These are phyloP conservation scores for Fusarium virguliforme DNA, from an alignment of 2,329 filamentous ascomycete genomes.

Conservation along the genomic window DNA sequence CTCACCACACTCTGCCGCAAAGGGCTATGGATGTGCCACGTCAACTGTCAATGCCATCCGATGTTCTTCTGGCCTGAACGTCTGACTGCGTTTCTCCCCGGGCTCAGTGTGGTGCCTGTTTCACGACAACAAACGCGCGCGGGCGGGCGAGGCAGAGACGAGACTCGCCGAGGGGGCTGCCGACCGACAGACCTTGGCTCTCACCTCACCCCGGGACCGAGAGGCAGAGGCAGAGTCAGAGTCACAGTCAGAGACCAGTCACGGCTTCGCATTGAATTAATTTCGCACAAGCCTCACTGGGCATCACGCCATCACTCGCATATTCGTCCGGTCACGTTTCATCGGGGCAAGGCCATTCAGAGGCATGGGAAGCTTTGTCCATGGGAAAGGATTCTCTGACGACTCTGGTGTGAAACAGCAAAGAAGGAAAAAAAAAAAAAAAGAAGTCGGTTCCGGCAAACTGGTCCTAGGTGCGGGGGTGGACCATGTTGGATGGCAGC, in stretches of 20 bases:
- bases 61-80: slow-evolving; percentile 25
- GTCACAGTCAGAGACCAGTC: neutral
- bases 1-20: slow-evolving; percentile 9
- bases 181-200: neutral
- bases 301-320: slow-evolving; percentile 49
- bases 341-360: slow-evolving; percentile 32
- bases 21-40: slow-evolving; percentile 44
- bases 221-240: no score
- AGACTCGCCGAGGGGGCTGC: slow-evolving; percentile 5
- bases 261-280: slow-evolving; percentile 45
- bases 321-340: slow-evolving; percentile 50
- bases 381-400: slow-evolving; percentile 19
- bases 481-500: slow-evolving; percentile 49
- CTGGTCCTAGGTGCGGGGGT: slow-evolving; percentile 50
- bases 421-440: slow-evolving; percentile 1
- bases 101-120: slow-evolving; percentile 31
- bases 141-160: slow-evolving; percentile 4
- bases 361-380: slow-evolving; percentile 31
- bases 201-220: neutral
- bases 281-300: slow-evolving; percentile 42
- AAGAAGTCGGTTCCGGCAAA: slow-evolving; percentile 45
- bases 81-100: slow-evolving; percentile 25
- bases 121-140: slow-evolving; percentile 31
- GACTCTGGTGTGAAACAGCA: slow-evolving; percentile 34
- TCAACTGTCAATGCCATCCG: slow-evolving; percentile 42